Conservation (phyloP, 2,329 filamentous ascomycete species). For the Hypoxylon sp. region DNA sequence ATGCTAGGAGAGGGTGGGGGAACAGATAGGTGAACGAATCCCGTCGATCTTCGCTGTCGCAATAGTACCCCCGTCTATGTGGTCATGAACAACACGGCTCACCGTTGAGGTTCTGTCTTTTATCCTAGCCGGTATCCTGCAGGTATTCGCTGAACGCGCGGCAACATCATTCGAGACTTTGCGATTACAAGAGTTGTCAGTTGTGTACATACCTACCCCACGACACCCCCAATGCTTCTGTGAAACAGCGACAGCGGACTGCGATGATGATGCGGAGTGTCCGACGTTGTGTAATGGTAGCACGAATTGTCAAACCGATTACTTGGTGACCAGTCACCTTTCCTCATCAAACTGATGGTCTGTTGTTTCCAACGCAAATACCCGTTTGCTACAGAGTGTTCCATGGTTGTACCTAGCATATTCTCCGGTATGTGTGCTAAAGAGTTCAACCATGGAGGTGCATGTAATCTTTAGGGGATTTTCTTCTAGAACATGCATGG, state of each 20-base stretch:
- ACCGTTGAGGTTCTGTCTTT: not conserved
- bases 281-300: conserved; percentile 29
- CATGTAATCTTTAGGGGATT: not conserved
- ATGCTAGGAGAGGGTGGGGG: conserved; percentile 10
- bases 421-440: not conserved
- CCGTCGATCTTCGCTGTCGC: conserved; percentile 20
- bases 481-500: conserved; percentile 5
- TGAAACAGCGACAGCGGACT: conserved; percentile 17
- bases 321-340: conserved; percentile 7
- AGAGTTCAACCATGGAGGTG: not conserved
- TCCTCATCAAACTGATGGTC: conserved; percentile 1
- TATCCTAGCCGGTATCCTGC: conserved; percentile 2
- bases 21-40: conserved; percentile 15
- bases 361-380: conserved; percentile 12
- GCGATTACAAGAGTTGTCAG: conserved; percentile 2
- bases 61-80: conserved; percentile 7
- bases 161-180: conserved; percentile 30
- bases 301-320: conserved; percentile 18
- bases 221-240: conserved; percentile 21
- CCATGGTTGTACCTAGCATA: not conserved
- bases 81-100: conserved; percentile 9
- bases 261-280: conserved; percentile 28
- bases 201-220: conserved; percentile 14
- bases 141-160: conserved; percentile 18
- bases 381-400: not conserved